Conservation (phyloP, 2,329 filamentous ascomycete species). For the Chaetoscypha palmicola region DNA sequence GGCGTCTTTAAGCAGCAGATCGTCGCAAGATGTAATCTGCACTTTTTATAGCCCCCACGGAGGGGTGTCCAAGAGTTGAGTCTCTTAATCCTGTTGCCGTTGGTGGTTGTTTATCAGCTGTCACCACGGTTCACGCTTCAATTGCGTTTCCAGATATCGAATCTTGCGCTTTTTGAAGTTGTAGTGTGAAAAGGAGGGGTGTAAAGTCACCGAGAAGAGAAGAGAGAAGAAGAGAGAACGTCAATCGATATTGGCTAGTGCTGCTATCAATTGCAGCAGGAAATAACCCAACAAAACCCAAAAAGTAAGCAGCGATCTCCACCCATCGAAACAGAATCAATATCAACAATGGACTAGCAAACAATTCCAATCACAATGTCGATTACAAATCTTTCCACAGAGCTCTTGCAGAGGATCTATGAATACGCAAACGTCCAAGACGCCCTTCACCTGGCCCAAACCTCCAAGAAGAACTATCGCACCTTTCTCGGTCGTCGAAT, state of each 20-base stretch:
- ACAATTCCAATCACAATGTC: conserved; percentile 20
- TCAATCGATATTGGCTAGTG: conserved; percentile 13
- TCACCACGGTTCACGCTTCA: conserved; percentile 20
- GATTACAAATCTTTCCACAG: conserved; percentile 26
- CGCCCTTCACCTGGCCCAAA: conserved; percentile 26
- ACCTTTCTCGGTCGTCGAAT: conserved; percentile 24
- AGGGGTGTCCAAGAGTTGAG: conserved; percentile 28
- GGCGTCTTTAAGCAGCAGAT: conserved; percentile 17
- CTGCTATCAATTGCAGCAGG: conserved; percentile 11
- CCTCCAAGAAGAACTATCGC: conserved; percentile 23
- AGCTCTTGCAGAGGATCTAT: conserved; percentile 29
- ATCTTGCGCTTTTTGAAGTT: conserved; percentile 8
- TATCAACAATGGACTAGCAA: conserved; percentile 11
- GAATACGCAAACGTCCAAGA: conserved; percentile 25
- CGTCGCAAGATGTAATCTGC: conserved; percentile 25
- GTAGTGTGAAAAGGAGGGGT: conserved; percentile 1
- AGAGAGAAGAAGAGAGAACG: conserved; percentile 8
- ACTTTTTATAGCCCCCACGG: conserved; percentile 29
- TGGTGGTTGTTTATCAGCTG: conserved; percentile 24
- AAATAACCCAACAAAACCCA: conserved; percentile 10
- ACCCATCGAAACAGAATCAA: background rate
- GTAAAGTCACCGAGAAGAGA: conserved; percentile 4
- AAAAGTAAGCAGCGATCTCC: conserved; percentile 4
- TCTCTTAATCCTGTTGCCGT: conserved; percentile 19
- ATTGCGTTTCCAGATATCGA: conserved; percentile 13